These are phyloP conservation scores for Hondaea fermentalgiana DNA, from an alignment of 108 stramenopile species.

Conservation along the genomic window DNA sequence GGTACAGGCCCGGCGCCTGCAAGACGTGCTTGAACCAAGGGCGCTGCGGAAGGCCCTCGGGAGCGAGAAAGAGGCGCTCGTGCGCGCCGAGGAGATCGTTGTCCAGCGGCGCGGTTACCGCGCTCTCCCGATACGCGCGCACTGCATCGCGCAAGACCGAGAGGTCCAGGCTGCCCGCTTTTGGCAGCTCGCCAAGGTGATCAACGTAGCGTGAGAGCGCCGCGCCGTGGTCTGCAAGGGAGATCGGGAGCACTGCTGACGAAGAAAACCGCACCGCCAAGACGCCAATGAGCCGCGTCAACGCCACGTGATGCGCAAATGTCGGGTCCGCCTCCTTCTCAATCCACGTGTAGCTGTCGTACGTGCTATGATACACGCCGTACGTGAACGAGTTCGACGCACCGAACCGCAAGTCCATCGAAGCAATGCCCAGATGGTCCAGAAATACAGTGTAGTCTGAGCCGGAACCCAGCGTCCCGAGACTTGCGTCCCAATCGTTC, in stretches of 20 bases:
- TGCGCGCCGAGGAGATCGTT: conserved; percentile 47
- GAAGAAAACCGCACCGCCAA: conserved; percentile 48
- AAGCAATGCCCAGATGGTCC: conserved; percentile 57
- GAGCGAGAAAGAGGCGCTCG: conserved; percentile 48
- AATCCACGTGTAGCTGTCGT: conserved; percentile 58
- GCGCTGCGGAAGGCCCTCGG: conserved; percentile 47
- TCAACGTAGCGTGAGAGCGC: conserved; percentile 42
- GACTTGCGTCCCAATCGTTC: conserved; percentile 33
- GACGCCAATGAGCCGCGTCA: conserved; percentile 55
- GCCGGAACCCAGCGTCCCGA: conserved; percentile 51
- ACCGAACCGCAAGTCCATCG: conserved; percentile 45
- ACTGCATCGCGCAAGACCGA: conserved; percentile 23
- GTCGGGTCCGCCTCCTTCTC: conserved; percentile 35
- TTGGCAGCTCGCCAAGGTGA: conserved; percentile 1
- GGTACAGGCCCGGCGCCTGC: conserved; percentile 58
- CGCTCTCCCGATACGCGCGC: conserved; percentile 23
- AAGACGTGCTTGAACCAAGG: conserved; percentile 58
- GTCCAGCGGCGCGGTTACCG: background rate
- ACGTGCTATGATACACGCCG: conserved; percentile 60
- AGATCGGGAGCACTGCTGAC: conserved; percentile 43
- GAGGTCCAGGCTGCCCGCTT: conserved; percentile 6
- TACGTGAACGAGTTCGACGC: conserved; percentile 29
- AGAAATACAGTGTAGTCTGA: conserved; percentile 63
- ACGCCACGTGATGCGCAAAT: conserved; percentile 39
- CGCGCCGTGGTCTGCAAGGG: conserved; percentile 38